Evolutionary conservation across 2,329 filamentous ascomycete species (phyloP), one percentile per base, ranked within the genome.

Genomic region (Colletotrichum sp.): DNA sequence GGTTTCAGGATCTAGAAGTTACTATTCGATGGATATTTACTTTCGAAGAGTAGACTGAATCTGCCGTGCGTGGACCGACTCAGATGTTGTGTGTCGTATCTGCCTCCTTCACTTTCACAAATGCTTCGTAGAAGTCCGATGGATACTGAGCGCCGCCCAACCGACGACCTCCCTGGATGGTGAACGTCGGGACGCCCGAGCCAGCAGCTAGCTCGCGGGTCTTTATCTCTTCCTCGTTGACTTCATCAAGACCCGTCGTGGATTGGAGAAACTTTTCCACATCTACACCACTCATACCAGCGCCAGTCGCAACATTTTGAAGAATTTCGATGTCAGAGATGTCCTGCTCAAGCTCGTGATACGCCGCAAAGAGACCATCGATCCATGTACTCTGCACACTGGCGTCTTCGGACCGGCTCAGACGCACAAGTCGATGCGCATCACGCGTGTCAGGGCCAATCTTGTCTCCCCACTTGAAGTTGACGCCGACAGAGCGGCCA

Each of bases 361-460:
- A 81, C 1, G 79, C 80, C 28, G 76, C 63, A 57, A 83, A 82
- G 8, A 84, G 64, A 24, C 76, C 77, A 49, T 82, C 82, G 1
- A 83, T 71, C n/a, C 83, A 10, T 7, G 34, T 49, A 30, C 77
- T 78, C 34, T 80, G 75, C 21, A 69, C 66, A n/a, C 71, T 73
- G 8, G 63, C 24, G 6, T 69, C 66, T 62, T 79, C 77, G 3
- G 71, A 64, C 28, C 78, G 69, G 18, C 70, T 74, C 4, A 83
- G 76, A 65, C 80, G 78, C n/a, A 85, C 76, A 28, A 86, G 77
- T 2, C 81, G 80, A 76, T 86, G 85, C 8, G 83, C 83, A 44
- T 83, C 78, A 15, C 80, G 79, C 5, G 83, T 86, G 59, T 79
- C 80, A 18, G 72, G 72, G 12, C 85, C 85, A 39, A 85, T 82